These are phyloP conservation scores for Mallotus repandus DNA, from an alignment of 441 rosid species.

Conservation along the genomic window DNA sequence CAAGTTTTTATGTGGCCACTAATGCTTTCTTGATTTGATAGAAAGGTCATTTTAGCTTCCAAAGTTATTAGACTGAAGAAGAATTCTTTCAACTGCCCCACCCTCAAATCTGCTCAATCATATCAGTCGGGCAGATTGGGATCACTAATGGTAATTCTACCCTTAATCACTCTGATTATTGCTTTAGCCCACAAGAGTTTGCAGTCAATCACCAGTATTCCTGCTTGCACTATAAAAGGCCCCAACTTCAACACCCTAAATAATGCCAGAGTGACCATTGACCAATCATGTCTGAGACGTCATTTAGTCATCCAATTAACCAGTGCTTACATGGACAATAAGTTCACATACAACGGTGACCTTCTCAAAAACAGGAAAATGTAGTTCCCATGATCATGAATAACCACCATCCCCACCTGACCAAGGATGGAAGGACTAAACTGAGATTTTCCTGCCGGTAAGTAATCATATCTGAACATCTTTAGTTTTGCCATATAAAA, in stretches of 20 bases:
- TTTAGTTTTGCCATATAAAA: not conserved
- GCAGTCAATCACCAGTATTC: not conserved
- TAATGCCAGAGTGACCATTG: slow-evolving; percentile 1
- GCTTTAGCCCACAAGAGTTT: not conserved
- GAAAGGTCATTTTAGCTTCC: not conserved
- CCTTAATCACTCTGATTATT: not conserved
- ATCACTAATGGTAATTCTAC: too few species aligned
- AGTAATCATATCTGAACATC: not conserved
- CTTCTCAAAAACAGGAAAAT: too few species aligned
- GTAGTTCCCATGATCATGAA: not conserved
- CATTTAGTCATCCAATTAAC: not conserved
- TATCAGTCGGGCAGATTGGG: too few species aligned
- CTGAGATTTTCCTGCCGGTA: not conserved
- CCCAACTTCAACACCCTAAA: not conserved
- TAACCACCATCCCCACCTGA: not conserved
- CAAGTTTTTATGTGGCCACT: too few species aligned
- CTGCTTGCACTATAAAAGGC: not conserved
- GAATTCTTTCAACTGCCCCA: not conserved
- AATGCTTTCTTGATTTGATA: too few species aligned
- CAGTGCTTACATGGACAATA: not conserved
- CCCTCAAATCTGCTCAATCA: not conserved
- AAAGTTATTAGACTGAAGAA: not conserved
- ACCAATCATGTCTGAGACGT: not conserved
- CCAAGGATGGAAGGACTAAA: not conserved
- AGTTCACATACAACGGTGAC: too few species aligned